Conservation (phyloP, 177 flowering plant genomes). For the Vitis hybrid region DNA sequence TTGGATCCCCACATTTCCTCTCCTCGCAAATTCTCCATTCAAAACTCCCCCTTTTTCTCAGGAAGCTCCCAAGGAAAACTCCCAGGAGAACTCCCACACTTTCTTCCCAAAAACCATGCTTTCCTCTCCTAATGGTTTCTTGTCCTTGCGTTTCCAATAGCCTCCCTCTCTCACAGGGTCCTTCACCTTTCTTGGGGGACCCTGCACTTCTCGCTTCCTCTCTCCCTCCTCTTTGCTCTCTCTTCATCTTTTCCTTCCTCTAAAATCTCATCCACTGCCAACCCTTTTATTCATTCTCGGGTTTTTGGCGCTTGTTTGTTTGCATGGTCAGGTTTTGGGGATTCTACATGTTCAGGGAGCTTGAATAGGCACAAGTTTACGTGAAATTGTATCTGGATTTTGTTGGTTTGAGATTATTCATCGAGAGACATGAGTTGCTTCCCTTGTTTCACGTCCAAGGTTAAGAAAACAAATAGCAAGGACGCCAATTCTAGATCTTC, state of each 20-base stretch:
- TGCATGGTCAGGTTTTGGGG: background rate
- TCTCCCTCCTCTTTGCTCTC: background rate
- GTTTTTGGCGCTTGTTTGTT: background rate
- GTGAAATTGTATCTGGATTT: background rate
- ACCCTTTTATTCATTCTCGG: background rate
- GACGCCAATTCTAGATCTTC: background rate
- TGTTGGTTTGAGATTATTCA: background rate
- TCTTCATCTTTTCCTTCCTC: background rate
- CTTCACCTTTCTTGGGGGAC: conserved; percentile 16
- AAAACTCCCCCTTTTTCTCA: conserved; percentile 19
- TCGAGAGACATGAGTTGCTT: conserved; percentile 25
- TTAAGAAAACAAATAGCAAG: conserved; percentile 6
- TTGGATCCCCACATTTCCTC: background rate
- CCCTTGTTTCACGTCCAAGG: conserved; percentile 18
- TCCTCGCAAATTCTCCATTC: conserved; percentile 13
- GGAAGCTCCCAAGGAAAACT: background rate
- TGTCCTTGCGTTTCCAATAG: background rate
- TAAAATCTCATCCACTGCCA: background rate
- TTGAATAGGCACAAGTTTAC: background rate
- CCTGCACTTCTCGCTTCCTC: background rate
- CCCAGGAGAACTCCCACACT: background rate
- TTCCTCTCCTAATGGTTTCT: background rate
- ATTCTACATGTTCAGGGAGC: background rate
- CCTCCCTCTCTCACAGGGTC: conserved; percentile 11
- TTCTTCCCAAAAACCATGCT: background rate